Evolutionary conservation across 1,284 basidiomycete genomes (phyloP), one percentile per base, ranked within the genome.

Genomic region (Tilletia walkeri): DNA sequence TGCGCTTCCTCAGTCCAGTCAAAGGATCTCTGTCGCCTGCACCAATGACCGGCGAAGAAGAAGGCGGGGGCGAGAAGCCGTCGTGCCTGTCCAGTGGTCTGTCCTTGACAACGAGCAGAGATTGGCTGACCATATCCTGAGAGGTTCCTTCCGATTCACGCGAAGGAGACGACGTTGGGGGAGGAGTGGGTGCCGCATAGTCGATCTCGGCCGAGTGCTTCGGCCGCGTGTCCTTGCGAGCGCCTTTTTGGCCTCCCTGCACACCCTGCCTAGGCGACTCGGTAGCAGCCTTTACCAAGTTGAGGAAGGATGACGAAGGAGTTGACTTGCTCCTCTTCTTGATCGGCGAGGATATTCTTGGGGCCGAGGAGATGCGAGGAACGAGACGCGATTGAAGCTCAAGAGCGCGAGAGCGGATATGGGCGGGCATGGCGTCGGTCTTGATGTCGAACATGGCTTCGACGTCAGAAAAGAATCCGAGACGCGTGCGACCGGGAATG

Each of bases 381-480:
- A 36, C 39, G 4, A 41, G 16, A 12, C 20, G 34, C 20, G 67
- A 49, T 20, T 68, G 56, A 7, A 56, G 53, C 41, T 50, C 49
- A 24, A 47, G 34, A 12, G 49, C 56, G 5, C 49, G 50, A 1
- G 67, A 59, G 9, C 56, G 67, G 47, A 49, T 68, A n/a, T 48
- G 54, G 1, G 65, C 24, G 4, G 45, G 65, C 65, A 45, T 63
- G 4, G 69, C 69, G 2, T 49, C 56, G 2, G 53, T 24, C n/a
- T 54, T 38, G 34, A 70, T 48, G n/a, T 73, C 70, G 39, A 80
- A 74, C 47, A 70, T 69, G 47, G 74, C 71, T 67, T 75, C 65
- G 70, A 75, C 69, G n/a, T 78, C 80, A 67, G 34, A 34, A 36
- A 81, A 81, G 65, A 80, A 81, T 72, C 80, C 80, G 50, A 81